phyloP scores from a whole-genome alignment of 257 asterid species.

The Cordia subcordata region DNA sequence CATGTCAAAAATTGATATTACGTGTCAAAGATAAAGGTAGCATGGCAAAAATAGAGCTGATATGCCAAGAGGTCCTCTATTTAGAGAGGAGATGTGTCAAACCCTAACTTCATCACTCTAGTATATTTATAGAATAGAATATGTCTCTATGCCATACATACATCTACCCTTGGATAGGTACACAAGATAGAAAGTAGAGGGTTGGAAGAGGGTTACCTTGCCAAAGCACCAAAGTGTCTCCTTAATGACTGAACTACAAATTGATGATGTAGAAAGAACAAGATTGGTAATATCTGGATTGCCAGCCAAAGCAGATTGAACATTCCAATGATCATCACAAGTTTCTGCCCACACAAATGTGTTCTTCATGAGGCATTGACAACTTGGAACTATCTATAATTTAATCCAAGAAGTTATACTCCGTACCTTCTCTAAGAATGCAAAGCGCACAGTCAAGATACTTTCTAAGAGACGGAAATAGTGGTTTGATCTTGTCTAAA shows the following conservation, averaged over 20 bases:
- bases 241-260: constrained; percentile 41
- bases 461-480: constrained; percentile 56
- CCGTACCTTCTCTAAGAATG: constrained; percentile 57
- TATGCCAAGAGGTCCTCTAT: too few species aligned
- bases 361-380: constrained; percentile 24
- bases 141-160: too few species aligned
- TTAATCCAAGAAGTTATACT: constrained; percentile 15
- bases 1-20: too few species aligned
- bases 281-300: constrained; percentile 47
- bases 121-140: too few species aligned
- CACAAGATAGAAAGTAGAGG: not conserved
- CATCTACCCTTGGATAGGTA: not conserved
- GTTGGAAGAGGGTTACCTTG: constrained; percentile 44
- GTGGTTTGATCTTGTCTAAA: constrained; percentile 42
- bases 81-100: not conserved
- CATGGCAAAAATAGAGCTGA: too few species aligned
- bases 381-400: constrained; percentile 14
- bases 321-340: constrained; percentile 78
- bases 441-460: constrained; percentile 51
- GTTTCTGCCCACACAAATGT: constrained; percentile 45
- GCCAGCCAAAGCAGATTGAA: constrained; percentile 52
- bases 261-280: constrained; percentile 38
- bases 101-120: too few species aligned
- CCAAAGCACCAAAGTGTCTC: constrained; percentile 77
- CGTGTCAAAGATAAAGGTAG: too few species aligned